These are phyloP conservation scores for Apiospora pterosperma DNA, from an alignment of 2,329 filamentous ascomycete genomes.

Conservation along the genomic window DNA sequence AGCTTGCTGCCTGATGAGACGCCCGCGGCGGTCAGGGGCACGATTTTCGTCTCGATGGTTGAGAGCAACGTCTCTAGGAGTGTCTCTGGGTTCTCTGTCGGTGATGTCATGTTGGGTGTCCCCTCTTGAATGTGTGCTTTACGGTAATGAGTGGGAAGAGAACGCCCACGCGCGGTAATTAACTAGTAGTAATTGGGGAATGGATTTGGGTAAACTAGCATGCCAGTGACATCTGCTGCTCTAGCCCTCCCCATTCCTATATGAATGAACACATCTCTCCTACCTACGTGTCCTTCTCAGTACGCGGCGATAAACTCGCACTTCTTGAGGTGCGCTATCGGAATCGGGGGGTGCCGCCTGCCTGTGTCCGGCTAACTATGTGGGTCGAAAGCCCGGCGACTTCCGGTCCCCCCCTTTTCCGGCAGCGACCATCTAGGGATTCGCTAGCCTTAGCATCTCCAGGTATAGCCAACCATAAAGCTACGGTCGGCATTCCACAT, in stretches of 20 bases:
- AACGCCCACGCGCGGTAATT: too few species aligned
- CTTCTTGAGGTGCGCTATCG: neutral
- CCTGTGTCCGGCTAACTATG: neutral
- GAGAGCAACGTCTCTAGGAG: conserved; percentile 38
- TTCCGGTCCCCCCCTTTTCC: neutral
- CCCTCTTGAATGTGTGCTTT: too few species aligned
- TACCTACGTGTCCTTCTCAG: too few species aligned
- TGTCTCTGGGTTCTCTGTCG: conserved; percentile 20
- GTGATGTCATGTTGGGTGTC: conserved; percentile 13
- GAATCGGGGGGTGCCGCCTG: neutral
- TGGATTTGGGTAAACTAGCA: too few species aligned
- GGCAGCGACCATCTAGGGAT: neutral
- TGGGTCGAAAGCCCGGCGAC: neutral
- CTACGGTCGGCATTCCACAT: neutral
- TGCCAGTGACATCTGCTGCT: too few species aligned
- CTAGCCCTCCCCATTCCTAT: too few species aligned
- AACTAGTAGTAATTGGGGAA: too few species aligned
- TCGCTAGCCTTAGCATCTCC: neutral
- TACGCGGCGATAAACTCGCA: neutral
- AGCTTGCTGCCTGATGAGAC: conserved; percentile 52
- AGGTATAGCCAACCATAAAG: neutral
- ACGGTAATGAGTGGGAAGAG: too few species aligned
- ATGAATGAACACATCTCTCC: too few species aligned
- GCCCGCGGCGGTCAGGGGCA: conserved; percentile 47
- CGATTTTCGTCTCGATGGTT: conserved; percentile 42